Base-by-base conservation (phyloP, 2,329 filamentous ascomycete genomes). In the Trichophyton simii region DNA sequence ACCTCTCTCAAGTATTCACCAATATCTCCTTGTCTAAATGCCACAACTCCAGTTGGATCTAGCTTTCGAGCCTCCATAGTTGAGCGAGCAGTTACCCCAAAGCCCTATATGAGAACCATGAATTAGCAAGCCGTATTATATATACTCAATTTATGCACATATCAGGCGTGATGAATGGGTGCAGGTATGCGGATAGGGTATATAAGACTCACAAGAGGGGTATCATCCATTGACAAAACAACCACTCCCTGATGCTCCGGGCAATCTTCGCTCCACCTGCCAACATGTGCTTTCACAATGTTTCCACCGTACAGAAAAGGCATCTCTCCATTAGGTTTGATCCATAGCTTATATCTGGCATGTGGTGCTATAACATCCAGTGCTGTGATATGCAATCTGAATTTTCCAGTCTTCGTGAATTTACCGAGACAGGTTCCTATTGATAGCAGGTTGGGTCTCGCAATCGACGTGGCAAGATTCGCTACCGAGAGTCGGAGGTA, bases 391-490 rank as follows among this genome's bases (percentile, higher is more conserved):
- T 96, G 91, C 3, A 99, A 80, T 60, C 92, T 81, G 79, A 99
- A 97, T 75, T 97, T 96, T 65, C 91, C 90, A 3, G 91, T 89
- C 80, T 96, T 97, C 64, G 91, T 96, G 78, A 96, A 95, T 73
- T 96, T 65, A 70, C 91, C 91, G 11, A 97, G 77, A 72, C 91
- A 96, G 25, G 87, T 92, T 28, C 92, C 92, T n/a, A 96, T 79
- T 0, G 87, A 91, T 59, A 96, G 83, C 1, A 97, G 83, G 71
- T 87, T 87, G 67, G 89, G 87, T 68, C 91, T 86, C 42, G 88
- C 83, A 66, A 97, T 84, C 22, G 87, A 91, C 3, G 89, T 95
- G 36, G 94, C 91, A 44, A 97, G 79, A 75, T 97, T 97, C 64
- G 92, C 91, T 63, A 97, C 82, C 1, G 88, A 90, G 65, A 95